Evolutionary conservation across 805 yeast genomes (phyloP), one percentile per base, ranked within the genome.

Genomic region (Ascoidea rubescens): DNA sequence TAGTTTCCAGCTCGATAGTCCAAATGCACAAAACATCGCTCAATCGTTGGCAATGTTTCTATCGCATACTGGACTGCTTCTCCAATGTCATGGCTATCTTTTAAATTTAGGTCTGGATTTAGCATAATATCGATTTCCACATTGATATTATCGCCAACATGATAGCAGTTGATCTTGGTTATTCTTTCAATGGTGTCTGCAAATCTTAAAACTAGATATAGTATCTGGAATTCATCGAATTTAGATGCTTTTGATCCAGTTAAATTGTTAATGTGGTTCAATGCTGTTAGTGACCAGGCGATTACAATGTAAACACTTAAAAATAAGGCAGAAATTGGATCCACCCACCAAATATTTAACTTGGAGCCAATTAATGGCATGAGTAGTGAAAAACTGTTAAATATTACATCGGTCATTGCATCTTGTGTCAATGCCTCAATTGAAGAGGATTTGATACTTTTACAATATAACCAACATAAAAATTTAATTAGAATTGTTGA

Each of bases 381-480:
- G 14, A 85, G 55, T 31, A 86, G 72, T 1, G 93, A 84, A 47
- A 83, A 82, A 1, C 73, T 59, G 66, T 86, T 86, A 70, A 85
- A 85, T 2, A 84, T 74, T 37, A 85, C 76, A 64, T 86, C 95
- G 0, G 90, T 85, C 65, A 75, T 71, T 0, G 93, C 93, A 65
- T 86, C 95, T 64, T 84, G 91, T 1, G 90, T 87, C 52, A 85
- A 68, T 0, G 95, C 95, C 60, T 79, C 84, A 2, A 86, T 82
- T 0, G 89, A 79, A 16, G 83, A 75, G 14, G 87, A 81, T 16
- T 72, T 67, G 54, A 83, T 74, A 12, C 70, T 65, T 45, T 74
- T 67, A 61, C 91, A 85, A 78, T 85, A 77, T 10, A 75, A 33
- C 72, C 78, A 86, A 59, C 88, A 80, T 1, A 70, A 72, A 5